Percentiles rank a stretch among this genome's conserved stretches.
Conservation (phyloP, 2,329 filamentous ascomycete genomes). For the Pseudocercospora crystallina region DNA sequence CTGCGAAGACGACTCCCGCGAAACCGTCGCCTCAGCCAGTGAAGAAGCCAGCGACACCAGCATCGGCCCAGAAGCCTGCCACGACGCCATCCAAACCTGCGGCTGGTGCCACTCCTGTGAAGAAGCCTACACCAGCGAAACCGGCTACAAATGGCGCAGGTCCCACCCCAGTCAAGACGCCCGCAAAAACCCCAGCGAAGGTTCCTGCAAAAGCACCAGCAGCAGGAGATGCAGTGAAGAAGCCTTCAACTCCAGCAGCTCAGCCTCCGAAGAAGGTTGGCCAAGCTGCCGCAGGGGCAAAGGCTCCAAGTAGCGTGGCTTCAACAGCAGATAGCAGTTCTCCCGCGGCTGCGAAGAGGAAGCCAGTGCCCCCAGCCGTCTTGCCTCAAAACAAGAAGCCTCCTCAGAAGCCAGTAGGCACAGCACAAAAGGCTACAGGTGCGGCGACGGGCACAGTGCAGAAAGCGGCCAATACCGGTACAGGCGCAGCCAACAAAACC, state of each 20-base stretch:
- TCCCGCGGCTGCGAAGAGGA: conserved; percentile 8
- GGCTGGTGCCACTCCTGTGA: conserved; percentile 15
- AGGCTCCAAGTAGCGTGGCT: conserved; percentile 3
- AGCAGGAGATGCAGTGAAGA: conserved; percentile 19
- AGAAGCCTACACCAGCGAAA: conserved; percentile 18
- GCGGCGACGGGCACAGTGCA: conserved; percentile 28
- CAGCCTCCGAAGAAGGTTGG: conserved; percentile 19
- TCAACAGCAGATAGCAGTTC: conserved; percentile 13
- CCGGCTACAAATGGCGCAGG: conserved; percentile 7
- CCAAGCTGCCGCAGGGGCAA: conserved; percentile 19
- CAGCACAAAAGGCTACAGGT: conserved; percentile 24
- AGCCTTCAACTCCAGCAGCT: conserved; percentile 14
- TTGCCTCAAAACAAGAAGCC: conserved; percentile 18
- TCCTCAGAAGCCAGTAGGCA: conserved; percentile 12
- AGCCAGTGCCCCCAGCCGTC: conserved; percentile 23
- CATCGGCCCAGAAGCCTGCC: conserved; percentile 20
- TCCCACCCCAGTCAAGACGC: conserved; percentile 17
- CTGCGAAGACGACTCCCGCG: conserved; percentile 18
- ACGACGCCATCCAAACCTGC: conserved; percentile 21
- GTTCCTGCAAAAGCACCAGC: conserved; percentile 14
- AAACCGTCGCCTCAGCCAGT: conserved; percentile 17
- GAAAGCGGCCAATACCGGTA: conserved; percentile 28
- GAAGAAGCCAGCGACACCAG: conserved; percentile 24
- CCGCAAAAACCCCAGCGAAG: conserved; percentile 18
- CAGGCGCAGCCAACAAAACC: conserved; percentile 29